Percentiles rank a stretch among this genome's conserved stretches.
Evolutionary conservation across 2,329 filamentous ascomycete genomes (phyloP).

Genomic region (Beauveria caledonica): DNA sequence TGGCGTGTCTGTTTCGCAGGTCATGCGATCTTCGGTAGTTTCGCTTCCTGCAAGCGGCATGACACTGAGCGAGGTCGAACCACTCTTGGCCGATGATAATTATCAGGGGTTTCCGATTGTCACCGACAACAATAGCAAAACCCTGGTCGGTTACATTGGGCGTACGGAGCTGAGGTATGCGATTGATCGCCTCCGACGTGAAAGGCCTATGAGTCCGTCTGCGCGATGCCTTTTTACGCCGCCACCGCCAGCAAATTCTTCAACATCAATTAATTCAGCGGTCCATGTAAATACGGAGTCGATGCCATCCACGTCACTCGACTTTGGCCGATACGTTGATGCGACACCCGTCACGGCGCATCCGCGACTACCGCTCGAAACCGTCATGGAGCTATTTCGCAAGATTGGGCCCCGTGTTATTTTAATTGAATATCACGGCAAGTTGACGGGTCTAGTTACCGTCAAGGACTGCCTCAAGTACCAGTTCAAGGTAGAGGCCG

Average conservation of each 20-base stretch:
- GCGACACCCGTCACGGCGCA: constrained; percentile 85
- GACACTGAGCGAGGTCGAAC: constrained; percentile 67
- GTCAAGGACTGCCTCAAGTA: constrained; percentile 97
- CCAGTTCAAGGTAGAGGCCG: constrained; percentile 90
- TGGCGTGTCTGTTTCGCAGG: constrained; percentile 83
- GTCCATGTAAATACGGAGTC: constrained; percentile 51
- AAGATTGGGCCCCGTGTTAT: constrained; percentile 95
- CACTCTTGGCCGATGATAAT: constrained; percentile 65
- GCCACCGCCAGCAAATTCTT: constrained; percentile 24
- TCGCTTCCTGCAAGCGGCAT: constrained; percentile 68
- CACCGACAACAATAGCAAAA: constrained; percentile 60
- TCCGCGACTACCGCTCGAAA: constrained; percentile 84
- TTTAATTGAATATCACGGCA: constrained; percentile 81
- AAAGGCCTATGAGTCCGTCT: constrained; percentile 55
- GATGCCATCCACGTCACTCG: constrained; percentile 51
- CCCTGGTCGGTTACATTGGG: constrained; percentile 84
- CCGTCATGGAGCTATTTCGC: constrained; percentile 96
- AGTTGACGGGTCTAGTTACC: constrained; percentile 77
- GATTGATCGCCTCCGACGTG: constrained; percentile 67
- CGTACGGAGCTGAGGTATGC: constrained; percentile 88
- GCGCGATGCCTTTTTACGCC: constrained; percentile 68
- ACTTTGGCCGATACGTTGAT: constrained; percentile 84
- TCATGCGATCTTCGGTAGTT: constrained; percentile 73
- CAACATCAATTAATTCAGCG: constrained; percentile 33
- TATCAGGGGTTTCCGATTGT: constrained; percentile 94